These are phyloP conservation scores for Solanum rostratum DNA, from an alignment of 257 asterid species.

Conservation along the genomic window DNA sequence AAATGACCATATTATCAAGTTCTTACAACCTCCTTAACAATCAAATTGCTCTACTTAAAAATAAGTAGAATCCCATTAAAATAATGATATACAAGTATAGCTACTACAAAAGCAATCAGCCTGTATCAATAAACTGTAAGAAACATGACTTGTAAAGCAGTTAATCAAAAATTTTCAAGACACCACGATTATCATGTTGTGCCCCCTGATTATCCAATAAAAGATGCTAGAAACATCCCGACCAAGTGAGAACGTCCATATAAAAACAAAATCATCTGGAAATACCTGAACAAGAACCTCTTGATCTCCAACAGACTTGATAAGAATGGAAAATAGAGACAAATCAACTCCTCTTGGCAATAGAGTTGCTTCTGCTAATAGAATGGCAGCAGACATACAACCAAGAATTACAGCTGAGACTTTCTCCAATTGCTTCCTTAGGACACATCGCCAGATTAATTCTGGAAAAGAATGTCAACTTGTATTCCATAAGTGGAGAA, in stretches of 20 bases:
- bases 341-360: conserved; percentile 93
- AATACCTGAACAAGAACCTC: conserved; percentile 96
- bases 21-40: neutral
- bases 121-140: neutral
- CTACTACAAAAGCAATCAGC: neutral
- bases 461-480: conserved; percentile 33
- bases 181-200: neutral
- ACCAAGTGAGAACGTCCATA: neutral
- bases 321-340: conserved; percentile 79
- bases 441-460: conserved; percentile 82
- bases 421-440: conserved; percentile 63
- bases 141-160: neutral
- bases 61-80: neutral
- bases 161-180: neutral
- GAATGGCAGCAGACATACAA: conserved; percentile 88
- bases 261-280: neutral
- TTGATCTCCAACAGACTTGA: conserved; percentile 77
- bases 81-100: neutral
- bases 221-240: neutral
- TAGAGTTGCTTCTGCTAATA: conserved; percentile 95
- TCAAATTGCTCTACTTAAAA: neutral
- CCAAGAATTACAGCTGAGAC: conserved; percentile 76
- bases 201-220: neutral
- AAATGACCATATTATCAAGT: neutral
- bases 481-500: neutral